A percentile compares a stretch with the other conserved stretches of the same genome.
Conservation (phyloP, 768 basidiomycete species). For the Candolleomyces efflorescens region DNA sequence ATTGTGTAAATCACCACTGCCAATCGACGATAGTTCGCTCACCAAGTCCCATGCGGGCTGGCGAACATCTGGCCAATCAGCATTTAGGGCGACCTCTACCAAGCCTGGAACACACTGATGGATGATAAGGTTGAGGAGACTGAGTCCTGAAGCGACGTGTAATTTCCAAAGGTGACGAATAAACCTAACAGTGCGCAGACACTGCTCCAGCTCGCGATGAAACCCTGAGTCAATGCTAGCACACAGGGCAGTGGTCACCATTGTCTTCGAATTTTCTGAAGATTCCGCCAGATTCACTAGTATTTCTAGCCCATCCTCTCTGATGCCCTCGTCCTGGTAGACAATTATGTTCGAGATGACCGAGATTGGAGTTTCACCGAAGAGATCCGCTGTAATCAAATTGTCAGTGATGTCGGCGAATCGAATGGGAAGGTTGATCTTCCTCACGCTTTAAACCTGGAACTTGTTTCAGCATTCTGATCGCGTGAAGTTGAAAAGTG, state of each 20-base stretch:
- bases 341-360: not conserved
- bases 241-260: not conserved
- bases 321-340: not conserved
- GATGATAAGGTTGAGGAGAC: not conserved
- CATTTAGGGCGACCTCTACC: not conserved
- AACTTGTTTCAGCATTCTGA: not conserved
- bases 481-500: not conserved
- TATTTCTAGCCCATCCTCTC: slow-evolving; percentile 1
- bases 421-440: too few relatives aligned
- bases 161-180: too few relatives aligned
- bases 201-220: too few relatives aligned
- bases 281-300: not conserved
- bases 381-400: not conserved
- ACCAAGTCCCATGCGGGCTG: not conserved
- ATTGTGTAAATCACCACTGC: not conserved
- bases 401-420: too few relatives aligned
- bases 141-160: too few relatives aligned
- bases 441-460: not conserved
- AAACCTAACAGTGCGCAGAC: too few relatives aligned
- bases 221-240: not conserved
- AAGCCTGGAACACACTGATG: not conserved
- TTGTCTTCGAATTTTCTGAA: not conserved
- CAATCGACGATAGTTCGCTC: not conserved
- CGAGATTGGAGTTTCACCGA: not conserved
- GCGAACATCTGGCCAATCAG: not conserved